Conservation (phyloP, 306 rosid species). For the Biancaea sappan region DNA sequence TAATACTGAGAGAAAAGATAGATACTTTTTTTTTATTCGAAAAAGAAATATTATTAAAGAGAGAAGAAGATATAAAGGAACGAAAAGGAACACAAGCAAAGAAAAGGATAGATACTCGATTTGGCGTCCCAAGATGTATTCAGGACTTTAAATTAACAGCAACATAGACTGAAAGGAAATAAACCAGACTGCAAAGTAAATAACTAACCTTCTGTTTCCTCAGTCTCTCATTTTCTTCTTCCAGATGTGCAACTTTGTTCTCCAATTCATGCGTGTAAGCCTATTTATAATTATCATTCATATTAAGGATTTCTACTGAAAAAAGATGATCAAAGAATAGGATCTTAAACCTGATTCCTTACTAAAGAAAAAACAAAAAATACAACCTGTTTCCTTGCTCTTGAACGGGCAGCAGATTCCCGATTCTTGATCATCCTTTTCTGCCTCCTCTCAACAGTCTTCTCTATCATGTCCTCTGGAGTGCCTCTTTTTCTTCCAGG, state of each 20-base stretch:
- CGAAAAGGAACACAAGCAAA: too few species aligned
- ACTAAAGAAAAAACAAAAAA: not conserved
- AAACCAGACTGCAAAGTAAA: constrained; percentile 30
- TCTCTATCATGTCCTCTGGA: constrained; percentile 66
- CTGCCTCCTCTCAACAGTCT: constrained; percentile 84
- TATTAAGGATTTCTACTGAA: not conserved
- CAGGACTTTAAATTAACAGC: constrained; percentile 8
- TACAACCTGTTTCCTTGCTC: constrained; percentile 90
- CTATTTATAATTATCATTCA: constrained; percentile 43
- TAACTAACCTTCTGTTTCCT: constrained; percentile 75
- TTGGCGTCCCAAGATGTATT: too few species aligned
- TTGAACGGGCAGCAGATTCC: constrained; percentile 95
- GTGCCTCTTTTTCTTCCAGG: constrained; percentile 70
- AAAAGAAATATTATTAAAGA: too few species aligned
- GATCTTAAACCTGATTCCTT: not conserved
- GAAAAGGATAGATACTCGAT: too few species aligned
- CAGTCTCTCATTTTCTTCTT: constrained; percentile 92
- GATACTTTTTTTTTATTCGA: too few species aligned
- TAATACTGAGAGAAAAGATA: not conserved
- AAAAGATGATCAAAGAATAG: constrained; percentile 6
- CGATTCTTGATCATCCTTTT: constrained; percentile 95
- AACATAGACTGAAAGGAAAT: constrained; percentile 17
- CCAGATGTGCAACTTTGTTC: constrained; percentile 72
- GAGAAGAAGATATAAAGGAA: too few species aligned
- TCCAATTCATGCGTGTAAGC: constrained; percentile 93